phyloP scores from a whole-genome alignment of 768 basidiomycete species.

The Boletellus ananiceps region DNA sequence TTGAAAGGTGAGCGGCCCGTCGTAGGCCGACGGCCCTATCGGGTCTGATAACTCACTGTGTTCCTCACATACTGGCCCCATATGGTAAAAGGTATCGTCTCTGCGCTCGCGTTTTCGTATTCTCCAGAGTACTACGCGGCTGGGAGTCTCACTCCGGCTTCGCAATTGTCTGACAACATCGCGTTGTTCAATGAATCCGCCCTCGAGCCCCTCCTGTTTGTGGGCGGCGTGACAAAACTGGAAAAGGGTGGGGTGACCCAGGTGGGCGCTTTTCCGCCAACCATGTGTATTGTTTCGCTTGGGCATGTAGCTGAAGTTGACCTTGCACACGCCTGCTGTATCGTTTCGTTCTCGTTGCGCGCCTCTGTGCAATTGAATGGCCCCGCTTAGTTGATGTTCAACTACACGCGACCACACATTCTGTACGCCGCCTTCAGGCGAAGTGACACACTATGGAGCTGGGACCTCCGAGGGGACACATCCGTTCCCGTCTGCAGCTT shows the following conservation, averaged over 20 bases:
- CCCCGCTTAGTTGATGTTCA: slow-evolving; percentile 62
- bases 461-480: slow-evolving; percentile 70
- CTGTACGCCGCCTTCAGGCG: slow-evolving; percentile 72
- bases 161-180: slow-evolving; percentile 47
- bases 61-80: no score
- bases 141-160: slow-evolving; percentile 59
- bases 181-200: slow-evolving; percentile 58
- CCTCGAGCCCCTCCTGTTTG: slow-evolving; percentile 48
- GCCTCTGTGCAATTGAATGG: neutral
- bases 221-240: slow-evolving; percentile 48
- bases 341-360: neutral
- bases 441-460: slow-evolving; percentile 52
- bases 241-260: slow-evolving; percentile 43
- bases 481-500: slow-evolving; percentile 39
- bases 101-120: slow-evolving; percentile 73
- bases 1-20: slow-evolving; percentile 63
- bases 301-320: no score
- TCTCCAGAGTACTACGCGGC: slow-evolving; percentile 71
- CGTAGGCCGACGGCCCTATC: neutral
- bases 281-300: neutral
- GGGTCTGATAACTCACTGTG: no score
- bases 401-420: slow-evolving; percentile 58
- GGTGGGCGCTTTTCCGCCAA: slow-evolving; percentile 31
- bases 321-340: neutral
- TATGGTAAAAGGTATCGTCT: slow-evolving; percentile 68